A percentile compares a stretch with the other conserved stretches of the same genome.
Conservation (phyloP, 1,139 yeast species). For the Hemisphaericaspora lyxosophila region DNA sequence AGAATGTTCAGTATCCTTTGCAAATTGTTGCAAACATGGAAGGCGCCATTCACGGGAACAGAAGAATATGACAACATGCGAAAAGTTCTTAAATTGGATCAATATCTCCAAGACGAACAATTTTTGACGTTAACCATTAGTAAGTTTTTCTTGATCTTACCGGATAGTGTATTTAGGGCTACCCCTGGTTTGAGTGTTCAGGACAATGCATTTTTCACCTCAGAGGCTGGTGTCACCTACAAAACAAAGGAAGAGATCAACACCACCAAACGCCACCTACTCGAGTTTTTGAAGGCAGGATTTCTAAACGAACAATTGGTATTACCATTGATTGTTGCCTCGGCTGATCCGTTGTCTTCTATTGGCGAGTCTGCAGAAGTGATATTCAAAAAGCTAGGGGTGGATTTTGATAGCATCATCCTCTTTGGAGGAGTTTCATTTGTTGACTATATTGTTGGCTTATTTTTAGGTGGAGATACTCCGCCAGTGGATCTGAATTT, state of each 20-base stretch:
- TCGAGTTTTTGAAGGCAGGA: conserved; percentile 38
- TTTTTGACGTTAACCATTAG: conserved; percentile 50
- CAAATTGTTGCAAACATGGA: conserved; percentile 53
- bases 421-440: conserved; percentile 19
- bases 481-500: conserved; percentile 56
- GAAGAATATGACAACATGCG: conserved; percentile 39
- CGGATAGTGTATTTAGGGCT: conserved; percentile 29
- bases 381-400: conserved; percentile 47
- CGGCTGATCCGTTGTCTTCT: conserved; percentile 57
- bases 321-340: conserved; percentile 59
- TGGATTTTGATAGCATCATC: conserved; percentile 50
- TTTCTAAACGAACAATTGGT: conserved; percentile 37
- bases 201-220: conserved; percentile 62
- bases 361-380: conserved; percentile 54
- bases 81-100: conserved; percentile 27
- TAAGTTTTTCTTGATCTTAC: conserved; percentile 57
- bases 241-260: conserved; percentile 48
- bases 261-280: conserved; percentile 39
- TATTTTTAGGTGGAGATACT: conserved; percentile 49
- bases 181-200: conserved; percentile 59
- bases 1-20: conserved; percentile 62
- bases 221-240: conserved; percentile 63
- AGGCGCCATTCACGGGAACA: conserved; percentile 49
- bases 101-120: conserved; percentile 33
- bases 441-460: conserved; percentile 40